A percentile compares a stretch with the other conserved stretches of the same genome.
These are phyloP conservation scores for Endotrypanum monterogeii DNA, from an alignment of 208 protist genomes.

Conservation along the genomic window DNA sequence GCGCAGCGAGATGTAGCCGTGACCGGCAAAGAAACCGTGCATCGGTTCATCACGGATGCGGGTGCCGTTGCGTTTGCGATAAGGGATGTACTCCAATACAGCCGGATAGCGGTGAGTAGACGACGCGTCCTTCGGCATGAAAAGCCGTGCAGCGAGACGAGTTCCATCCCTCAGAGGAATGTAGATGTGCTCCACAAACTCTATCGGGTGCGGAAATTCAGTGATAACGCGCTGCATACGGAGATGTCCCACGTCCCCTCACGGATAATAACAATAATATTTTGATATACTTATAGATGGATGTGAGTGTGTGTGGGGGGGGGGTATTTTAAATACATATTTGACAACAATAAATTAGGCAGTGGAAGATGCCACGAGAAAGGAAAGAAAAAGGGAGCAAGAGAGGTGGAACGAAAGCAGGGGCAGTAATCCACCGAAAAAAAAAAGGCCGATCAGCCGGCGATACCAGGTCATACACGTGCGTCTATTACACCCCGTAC, in stretches of 20 bases:
- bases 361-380: neutral
- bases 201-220: constrained; percentile 38
- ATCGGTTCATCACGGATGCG: constrained; percentile 63
- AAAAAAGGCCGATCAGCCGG: no score
- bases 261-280: neutral
- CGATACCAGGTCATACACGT: no score
- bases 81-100: constrained; percentile 71
- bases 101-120: constrained; percentile 35
- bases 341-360: no score
- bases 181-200: constrained; percentile 48
- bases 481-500: no score
- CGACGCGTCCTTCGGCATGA: constrained; percentile 42
- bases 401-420: neutral
- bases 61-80: constrained; percentile 68
- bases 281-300: neutral
- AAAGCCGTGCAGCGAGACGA: constrained; percentile 49
- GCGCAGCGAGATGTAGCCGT: constrained; percentile 54
- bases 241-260: constrained; percentile 12
- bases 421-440: no score
- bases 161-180: constrained; percentile 49
- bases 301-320: neutral
- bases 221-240: constrained; percentile 3
- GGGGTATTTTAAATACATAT: neutral
- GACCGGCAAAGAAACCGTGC: constrained; percentile 66
- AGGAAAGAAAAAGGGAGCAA: neutral